These are phyloP conservation scores for Thielaviopsis euricoi DNA, from an alignment of 2,329 filamentous ascomycete genomes.

Conservation along the genomic window DNA sequence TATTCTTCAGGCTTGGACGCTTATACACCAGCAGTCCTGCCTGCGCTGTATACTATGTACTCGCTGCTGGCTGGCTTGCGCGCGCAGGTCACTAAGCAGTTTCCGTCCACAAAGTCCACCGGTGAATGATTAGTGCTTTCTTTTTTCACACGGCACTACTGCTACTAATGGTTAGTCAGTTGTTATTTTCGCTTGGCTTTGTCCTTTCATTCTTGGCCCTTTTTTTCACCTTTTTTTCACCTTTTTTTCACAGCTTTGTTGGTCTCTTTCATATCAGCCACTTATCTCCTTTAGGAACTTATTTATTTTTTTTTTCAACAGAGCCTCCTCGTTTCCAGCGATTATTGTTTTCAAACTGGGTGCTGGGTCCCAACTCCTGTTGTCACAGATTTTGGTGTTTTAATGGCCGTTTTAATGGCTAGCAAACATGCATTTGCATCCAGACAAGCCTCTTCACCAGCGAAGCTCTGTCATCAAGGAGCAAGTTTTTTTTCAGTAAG, in stretches of 20 bases:
- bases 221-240: too few species aligned
- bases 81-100: too few species aligned
- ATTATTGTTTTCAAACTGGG: not conserved
- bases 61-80: too few species aligned
- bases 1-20: not conserved
- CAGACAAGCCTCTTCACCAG: not conserved
- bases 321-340: not conserved
- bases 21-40: too few species aligned
- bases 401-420: not conserved
- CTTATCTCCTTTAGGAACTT: not conserved
- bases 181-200: not conserved
- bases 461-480: not conserved
- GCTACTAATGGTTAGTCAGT: too few species aligned
- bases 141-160: not conserved
- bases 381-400: not conserved
- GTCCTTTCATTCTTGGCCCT: not conserved
- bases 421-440: not conserved
- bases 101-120: too few species aligned
- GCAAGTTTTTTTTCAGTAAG: too few species aligned
- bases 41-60: too few species aligned
- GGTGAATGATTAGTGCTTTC: not conserved
- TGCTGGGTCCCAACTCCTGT: not conserved
- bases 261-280: not conserved
- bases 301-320: not conserved
- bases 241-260: too few species aligned